Evolutionary conservation across 176 grass and related monocot species (phyloP).

Genomic region (Olyra latifolia): DNA sequence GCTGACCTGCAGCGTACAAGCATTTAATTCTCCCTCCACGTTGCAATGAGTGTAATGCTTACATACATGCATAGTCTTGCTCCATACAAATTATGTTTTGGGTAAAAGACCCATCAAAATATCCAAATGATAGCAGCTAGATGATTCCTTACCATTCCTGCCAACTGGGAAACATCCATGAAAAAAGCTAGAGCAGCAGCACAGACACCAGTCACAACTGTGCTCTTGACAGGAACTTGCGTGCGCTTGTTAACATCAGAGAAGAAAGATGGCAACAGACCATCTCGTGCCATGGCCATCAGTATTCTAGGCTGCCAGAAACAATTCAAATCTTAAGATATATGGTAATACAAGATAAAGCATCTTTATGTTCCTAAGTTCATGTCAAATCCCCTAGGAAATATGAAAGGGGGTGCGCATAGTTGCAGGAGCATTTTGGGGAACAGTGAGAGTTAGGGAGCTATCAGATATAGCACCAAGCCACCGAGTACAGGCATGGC

Average conservation of each 20-base stretch:
- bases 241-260: conserved; percentile 72
- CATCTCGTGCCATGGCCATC: conserved; percentile 98
- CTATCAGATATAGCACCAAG: background rate
- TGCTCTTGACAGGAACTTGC: conserved; percentile 96
- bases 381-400: background rate
- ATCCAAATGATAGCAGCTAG: background rate
- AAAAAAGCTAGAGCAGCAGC: conserved; percentile 73
- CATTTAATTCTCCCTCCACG: background rate
- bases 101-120: background rate
- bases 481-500: no score
- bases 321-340: background rate
- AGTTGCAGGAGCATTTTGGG: background rate
- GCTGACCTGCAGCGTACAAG: conserved; percentile 71
- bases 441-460: background rate
- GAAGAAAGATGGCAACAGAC: conserved; percentile 86
- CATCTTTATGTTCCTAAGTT: background rate
- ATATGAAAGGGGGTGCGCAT: background rate
- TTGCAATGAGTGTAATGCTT: conserved; percentile 9
- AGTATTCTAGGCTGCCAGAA: conserved; percentile 92
- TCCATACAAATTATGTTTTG: background rate
- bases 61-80: conserved; percentile 1
- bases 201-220: conserved; percentile 70
- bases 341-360: background rate
- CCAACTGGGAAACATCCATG: conserved; percentile 98
- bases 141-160: conserved; percentile 86